Conservation (phyloP, 371 early-diverging fungal genomes). For the Amoeboaphelidium protococcarum region DNA sequence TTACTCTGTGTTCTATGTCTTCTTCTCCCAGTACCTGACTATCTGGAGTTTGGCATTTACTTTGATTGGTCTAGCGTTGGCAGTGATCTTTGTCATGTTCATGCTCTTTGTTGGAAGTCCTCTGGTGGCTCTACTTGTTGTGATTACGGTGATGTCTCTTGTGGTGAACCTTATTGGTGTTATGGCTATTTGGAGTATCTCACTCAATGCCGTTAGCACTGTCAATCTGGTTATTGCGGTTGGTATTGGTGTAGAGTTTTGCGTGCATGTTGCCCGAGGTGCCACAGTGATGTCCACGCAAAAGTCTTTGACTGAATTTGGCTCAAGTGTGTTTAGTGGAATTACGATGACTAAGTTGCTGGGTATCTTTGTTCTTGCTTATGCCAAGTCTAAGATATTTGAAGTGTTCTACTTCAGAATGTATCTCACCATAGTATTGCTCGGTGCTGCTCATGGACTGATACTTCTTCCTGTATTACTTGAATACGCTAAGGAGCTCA, state of each 20-base stretch:
- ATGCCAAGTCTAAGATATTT: conserved; percentile 41
- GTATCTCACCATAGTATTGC: conserved; percentile 36
- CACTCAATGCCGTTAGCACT: conserved; percentile 38
- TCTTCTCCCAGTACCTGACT: conserved; percentile 42
- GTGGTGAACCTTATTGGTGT: conserved; percentile 30
- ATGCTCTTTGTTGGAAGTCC: conserved; percentile 23
- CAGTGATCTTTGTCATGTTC: conserved; percentile 29
- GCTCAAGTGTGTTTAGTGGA: conserved; percentile 27
- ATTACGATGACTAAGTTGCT: conserved; percentile 45
- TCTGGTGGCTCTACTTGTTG: conserved; percentile 26
- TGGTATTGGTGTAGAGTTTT: conserved; percentile 50
- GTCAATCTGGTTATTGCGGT: conserved; percentile 46
- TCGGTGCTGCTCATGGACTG: conserved; percentile 39
- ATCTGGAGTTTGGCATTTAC: conserved; percentile 26
- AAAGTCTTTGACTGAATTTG: neutral
- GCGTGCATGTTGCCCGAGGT: conserved; percentile 35
- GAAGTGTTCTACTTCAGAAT: conserved; percentile 48
- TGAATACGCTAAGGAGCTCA: too few relatives aligned
- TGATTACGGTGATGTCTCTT: conserved; percentile 30
- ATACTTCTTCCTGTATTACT: conserved; percentile 33
- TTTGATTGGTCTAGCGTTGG: conserved; percentile 22
- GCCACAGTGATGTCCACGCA: conserved; percentile 20
- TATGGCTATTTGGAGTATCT: conserved; percentile 33
- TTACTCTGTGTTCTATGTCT: conserved; percentile 43
- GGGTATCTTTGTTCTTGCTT: conserved; percentile 38